phyloP scores from a whole-genome alignment of 495 filamentous ascomycete species.

The Letharia columbiana region DNA sequence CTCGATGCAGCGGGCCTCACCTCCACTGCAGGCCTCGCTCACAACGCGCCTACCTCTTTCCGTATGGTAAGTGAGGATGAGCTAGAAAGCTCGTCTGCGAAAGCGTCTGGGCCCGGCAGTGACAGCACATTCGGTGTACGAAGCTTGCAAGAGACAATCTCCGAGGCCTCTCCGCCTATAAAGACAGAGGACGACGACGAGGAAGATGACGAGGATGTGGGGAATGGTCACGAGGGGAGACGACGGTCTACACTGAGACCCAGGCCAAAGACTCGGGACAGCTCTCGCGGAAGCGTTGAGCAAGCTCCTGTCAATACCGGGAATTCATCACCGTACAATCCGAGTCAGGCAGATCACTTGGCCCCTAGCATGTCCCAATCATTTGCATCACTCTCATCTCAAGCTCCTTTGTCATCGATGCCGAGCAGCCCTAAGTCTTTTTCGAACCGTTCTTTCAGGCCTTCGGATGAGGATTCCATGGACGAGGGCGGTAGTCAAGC shows the following conservation, averaged over 20 bases:
- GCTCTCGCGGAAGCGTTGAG: conserved; percentile 21
- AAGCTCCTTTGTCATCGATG: conserved; percentile 39
- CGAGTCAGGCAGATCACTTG: conserved; percentile 25
- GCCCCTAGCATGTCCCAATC: conserved; percentile 33
- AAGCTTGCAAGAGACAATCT: conserved; percentile 51
- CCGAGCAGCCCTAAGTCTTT: conserved; percentile 47
- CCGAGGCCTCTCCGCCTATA: conserved; percentile 27
- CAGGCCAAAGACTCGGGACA: conserved; percentile 23
- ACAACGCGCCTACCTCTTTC: conserved; percentile 37
- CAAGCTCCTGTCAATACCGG: background rate
- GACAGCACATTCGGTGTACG: conserved; percentile 55
- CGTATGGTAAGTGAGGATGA: conserved; percentile 32
- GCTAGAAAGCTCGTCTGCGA: conserved; percentile 23
- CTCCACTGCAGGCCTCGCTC: conserved; percentile 7
- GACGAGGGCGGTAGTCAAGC: conserved; percentile 45
- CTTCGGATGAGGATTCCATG: conserved; percentile 44
- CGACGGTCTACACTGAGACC: conserved; percentile 35
- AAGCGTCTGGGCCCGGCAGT: conserved; percentile 19
- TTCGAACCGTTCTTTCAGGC: conserved; percentile 41
- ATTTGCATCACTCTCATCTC: conserved; percentile 40
- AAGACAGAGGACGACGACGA: conserved; percentile 30
- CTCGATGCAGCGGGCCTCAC: conserved; percentile 14
- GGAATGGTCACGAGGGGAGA: conserved; percentile 20
- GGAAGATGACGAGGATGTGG: conserved; percentile 27
- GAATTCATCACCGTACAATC: conserved; percentile 19